phyloP scores from a whole-genome alignment of 352 stramenopile genomes.

The Phytophthora pisi region DNA sequence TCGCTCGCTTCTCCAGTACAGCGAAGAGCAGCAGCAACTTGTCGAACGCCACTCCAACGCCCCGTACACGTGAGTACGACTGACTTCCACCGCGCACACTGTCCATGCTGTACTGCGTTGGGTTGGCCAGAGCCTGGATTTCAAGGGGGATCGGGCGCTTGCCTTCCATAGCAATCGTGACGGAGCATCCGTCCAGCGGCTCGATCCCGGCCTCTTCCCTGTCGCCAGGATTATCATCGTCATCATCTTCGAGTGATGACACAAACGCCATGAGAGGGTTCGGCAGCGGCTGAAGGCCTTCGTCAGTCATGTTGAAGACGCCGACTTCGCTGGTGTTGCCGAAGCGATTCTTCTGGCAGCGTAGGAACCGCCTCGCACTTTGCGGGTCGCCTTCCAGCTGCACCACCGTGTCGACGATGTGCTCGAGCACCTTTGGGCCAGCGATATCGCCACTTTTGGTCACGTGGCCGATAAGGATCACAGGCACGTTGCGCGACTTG shows the following conservation, averaged over 20 bases:
- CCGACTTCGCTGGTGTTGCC: slow-evolving; percentile 96
- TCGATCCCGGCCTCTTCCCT: slow-evolving; percentile 35
- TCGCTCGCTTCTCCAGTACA: slow-evolving; percentile 94
- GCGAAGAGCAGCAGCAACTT: slow-evolving; percentile 95
- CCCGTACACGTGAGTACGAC: slow-evolving; percentile 68
- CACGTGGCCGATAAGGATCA: slow-evolving; percentile 96
- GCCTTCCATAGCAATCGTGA: slow-evolving; percentile 95
- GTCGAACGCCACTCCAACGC: slow-evolving; percentile 82
- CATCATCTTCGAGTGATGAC: slow-evolving; percentile 32
- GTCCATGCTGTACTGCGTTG: slow-evolving; percentile 50
- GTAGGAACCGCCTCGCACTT: slow-evolving; percentile 87
- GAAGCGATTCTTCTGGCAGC: slow-evolving; percentile 97
- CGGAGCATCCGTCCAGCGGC: slow-evolving; percentile 74
- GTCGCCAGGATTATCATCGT: slow-evolving; percentile 29
- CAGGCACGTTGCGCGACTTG: slow-evolving; percentile 91
- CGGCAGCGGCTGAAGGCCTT: slow-evolving; percentile 73
- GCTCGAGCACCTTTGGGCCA: slow-evolving; percentile 91
- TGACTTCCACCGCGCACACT: slow-evolving; percentile 24
- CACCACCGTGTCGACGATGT: slow-evolving; percentile 96
- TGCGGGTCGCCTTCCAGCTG: slow-evolving; percentile 94
- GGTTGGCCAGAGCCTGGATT: slow-evolving; percentile 93
- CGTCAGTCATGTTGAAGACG: slow-evolving; percentile 95
- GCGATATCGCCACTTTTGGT: slow-evolving; percentile 97
- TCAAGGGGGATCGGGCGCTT: slow-evolving; percentile 94
- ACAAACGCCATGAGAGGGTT: slow-evolving; percentile 89